Evolutionary conservation across 1,139 yeast genomes (phyloP).

Genomic region (Pichia sp.): DNA sequence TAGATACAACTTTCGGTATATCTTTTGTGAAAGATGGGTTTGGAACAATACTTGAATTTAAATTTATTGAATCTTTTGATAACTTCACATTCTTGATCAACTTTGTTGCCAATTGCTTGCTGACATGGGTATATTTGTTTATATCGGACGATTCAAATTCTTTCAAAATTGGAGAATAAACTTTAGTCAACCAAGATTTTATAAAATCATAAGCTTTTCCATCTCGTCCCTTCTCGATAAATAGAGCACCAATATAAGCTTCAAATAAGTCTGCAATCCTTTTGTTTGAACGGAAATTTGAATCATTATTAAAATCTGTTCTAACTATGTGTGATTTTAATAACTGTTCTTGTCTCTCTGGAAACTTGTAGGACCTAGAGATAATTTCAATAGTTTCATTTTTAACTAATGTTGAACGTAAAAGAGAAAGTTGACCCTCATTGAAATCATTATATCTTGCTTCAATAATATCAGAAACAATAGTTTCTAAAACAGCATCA

Average conservation of each 20-base stretch:
- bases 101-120: slow-evolving; percentile 2
- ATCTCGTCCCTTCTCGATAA: slow-evolving; percentile 42
- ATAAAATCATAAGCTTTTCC: slow-evolving; percentile 37
- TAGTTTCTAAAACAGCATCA: slow-evolving; percentile 74
- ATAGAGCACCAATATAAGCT: slow-evolving; percentile 84
- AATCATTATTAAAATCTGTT: slow-evolving; percentile 6
- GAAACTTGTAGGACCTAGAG: slow-evolving; percentile 61
- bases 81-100: neutral
- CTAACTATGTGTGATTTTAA: slow-evolving; percentile 10
- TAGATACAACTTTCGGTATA: neutral
- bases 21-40: neutral
- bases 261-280: slow-evolving; percentile 71
- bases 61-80: neutral
- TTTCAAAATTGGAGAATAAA: slow-evolving; percentile 25
- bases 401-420: slow-evolving; percentile 66
- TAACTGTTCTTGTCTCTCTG: slow-evolving; percentile 28
- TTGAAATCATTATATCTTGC: slow-evolving; percentile 58
- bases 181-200: slow-evolving; percentile 50
- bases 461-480: slow-evolving; percentile 63
- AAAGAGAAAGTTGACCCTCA: slow-evolving; percentile 75
- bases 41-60: neutral
- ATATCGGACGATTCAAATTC: slow-evolving; percentile 11
- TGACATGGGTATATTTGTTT: slow-evolving; percentile 10
- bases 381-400: slow-evolving; percentile 69
- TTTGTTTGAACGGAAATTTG: slow-evolving; percentile 23